Percentiles rank a stretch among this genome's conserved stretches.
Evolutionary conservation across 2,329 filamentous ascomycete species (phyloP).

Genomic region (Ustilaginoidea virens): DNA sequence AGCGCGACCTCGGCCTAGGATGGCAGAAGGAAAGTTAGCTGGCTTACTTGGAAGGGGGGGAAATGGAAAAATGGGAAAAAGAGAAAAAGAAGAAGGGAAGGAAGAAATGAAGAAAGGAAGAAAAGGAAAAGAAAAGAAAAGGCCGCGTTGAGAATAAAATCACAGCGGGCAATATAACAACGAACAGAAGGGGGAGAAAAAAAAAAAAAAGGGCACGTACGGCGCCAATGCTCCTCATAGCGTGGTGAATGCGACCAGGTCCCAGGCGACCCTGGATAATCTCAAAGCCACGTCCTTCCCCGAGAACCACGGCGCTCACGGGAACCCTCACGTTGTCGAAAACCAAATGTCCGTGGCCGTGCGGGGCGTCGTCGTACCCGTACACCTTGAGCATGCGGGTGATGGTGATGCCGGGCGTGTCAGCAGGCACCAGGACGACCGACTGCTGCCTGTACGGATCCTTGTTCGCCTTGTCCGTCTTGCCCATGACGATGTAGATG

Average conservation of each 20-base stretch:
- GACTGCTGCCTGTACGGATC: conserved; percentile 84
- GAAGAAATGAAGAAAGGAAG: background rate
- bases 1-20: conserved; percentile 65
- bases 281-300: conserved; percentile 89
- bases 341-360: conserved; percentile 85
- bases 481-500: conserved; percentile 94
- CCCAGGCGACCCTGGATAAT: conserved; percentile 96
- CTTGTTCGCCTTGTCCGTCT: conserved; percentile 61
- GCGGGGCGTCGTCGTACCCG: conserved; percentile 95
- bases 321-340: conserved; percentile 89
- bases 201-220: conserved; percentile 24
- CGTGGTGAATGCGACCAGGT: conserved; percentile 92
- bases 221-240: conserved; percentile 87
- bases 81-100: background rate
- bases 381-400: conserved; percentile 89
- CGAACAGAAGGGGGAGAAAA: background rate
- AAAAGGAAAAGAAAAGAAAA: background rate
- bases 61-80: too few relatives aligned
- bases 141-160: background rate
- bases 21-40: too few relatives aligned
- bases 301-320: conserved; percentile 69
- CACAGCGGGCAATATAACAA: too few relatives aligned
- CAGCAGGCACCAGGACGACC: conserved; percentile 73
- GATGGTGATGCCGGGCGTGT: conserved; percentile 74
- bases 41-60: too few relatives aligned